Conservation (phyloP, 352 stramenopile genomes). For the Pythium rhizo-oryzae region DNA sequence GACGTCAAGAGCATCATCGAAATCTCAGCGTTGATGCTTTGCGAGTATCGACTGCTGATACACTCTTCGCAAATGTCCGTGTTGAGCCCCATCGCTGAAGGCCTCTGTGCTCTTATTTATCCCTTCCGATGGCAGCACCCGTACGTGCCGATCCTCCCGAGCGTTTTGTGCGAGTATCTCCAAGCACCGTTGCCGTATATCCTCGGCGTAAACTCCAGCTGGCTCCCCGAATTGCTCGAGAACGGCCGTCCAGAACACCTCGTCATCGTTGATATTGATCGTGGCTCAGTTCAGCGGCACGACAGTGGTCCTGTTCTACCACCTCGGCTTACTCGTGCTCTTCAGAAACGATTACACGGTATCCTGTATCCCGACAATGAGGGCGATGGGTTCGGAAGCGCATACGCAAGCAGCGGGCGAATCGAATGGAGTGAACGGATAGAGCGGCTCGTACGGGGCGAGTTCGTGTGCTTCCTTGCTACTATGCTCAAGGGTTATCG, state of each 20-base stretch:
- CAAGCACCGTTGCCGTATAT: slow-evolving; percentile 86
- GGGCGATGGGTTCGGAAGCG: neutral
- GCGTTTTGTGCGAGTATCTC: slow-evolving; percentile 82
- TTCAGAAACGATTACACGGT: slow-evolving; percentile 53
- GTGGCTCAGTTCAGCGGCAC: slow-evolving; percentile 61
- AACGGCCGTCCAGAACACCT: slow-evolving; percentile 75
- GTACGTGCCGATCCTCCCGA: slow-evolving; percentile 82
- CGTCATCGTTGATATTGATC: slow-evolving; percentile 81
- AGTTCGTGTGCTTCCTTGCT: slow-evolving; percentile 77
- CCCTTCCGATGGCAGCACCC: slow-evolving; percentile 87
- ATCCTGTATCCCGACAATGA: slow-evolving; percentile 53
- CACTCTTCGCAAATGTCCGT: slow-evolving; percentile 79
- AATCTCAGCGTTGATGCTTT: slow-evolving; percentile 67
- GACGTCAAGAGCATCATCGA: slow-evolving; percentile 75
- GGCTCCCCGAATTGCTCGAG: slow-evolving; percentile 67
- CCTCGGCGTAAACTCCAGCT: slow-evolving; percentile 74
- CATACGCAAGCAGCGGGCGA: neutral
- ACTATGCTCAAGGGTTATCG: slow-evolving; percentile 76
- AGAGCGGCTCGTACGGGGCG: slow-evolving; percentile 68
- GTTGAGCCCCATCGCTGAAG: slow-evolving; percentile 73
- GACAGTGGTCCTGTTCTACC: slow-evolving; percentile 66
- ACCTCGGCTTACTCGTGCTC: slow-evolving; percentile 42
- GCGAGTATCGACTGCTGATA: slow-evolving; percentile 79
- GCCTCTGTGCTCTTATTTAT: slow-evolving; percentile 79
- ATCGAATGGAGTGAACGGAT: slow-evolving; percentile 38